Evolutionary conservation across 371 early-diverging fungal species (phyloP).

Genomic region (Lichtheimia hyalospora): DNA sequence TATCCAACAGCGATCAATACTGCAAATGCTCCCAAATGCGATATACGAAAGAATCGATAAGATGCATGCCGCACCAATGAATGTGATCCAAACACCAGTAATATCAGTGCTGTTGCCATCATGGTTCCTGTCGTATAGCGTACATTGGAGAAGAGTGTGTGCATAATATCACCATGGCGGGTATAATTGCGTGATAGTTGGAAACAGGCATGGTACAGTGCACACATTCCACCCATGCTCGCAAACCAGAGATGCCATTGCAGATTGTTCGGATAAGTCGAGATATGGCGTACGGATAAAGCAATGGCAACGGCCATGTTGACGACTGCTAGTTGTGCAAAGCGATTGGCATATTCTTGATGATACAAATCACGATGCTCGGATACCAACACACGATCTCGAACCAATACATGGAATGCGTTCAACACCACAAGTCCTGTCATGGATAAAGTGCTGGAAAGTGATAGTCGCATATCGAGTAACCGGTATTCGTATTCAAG

Average conservation of each 20-base stretch:
- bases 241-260: slow-evolving; percentile 43
- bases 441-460: not conserved
- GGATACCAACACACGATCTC: slow-evolving; percentile 8
- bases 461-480: not conserved
- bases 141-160: slow-evolving; percentile 18
- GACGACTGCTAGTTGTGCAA: slow-evolving; percentile 34
- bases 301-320: slow-evolving; percentile 28
- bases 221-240: slow-evolving; percentile 19
- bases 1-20: slow-evolving; percentile 19
- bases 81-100: slow-evolving; percentile 32
- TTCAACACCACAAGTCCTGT: slow-evolving; percentile 3
- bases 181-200: slow-evolving; percentile 25
- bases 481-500: not conserved
- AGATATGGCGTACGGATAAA: slow-evolving; percentile 27
- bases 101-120: slow-evolving; percentile 14
- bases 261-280: slow-evolving; percentile 6
- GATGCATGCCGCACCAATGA: slow-evolving; percentile 27
- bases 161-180: slow-evolving; percentile 12
- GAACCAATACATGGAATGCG: not conserved
- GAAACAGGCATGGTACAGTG: slow-evolving; percentile 32
- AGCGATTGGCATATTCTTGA: slow-evolving; percentile 30
- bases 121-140: slow-evolving; percentile 26
- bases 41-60: slow-evolving; percentile 36
- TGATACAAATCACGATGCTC: slow-evolving; percentile 12
- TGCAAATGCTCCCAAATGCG: slow-evolving; percentile 25